Base-by-base conservation (phyloP, 2,329 filamentous ascomycete species). In the Sclerotinia trifoliorum region DNA sequence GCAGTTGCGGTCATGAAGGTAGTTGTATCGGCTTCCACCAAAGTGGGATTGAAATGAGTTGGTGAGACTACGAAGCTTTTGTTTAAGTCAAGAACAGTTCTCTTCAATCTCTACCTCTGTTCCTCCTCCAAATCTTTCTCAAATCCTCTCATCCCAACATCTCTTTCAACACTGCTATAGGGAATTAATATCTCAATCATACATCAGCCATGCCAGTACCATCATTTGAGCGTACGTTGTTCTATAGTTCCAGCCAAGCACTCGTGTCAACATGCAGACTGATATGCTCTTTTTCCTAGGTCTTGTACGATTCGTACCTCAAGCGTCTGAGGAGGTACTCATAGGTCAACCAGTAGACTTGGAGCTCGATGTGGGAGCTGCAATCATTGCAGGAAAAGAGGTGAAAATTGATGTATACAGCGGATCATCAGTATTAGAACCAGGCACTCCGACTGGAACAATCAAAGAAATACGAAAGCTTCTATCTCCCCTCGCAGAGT, bases 271-370 rank as follows among this genome's bases (percentile, higher is more conserved):
- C 7, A 58, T 21, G 44, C 8, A 32, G 1, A 48, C 62, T 70
- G 21, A 69, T 39, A 44, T 62, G 17, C 5, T 15, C n/a, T 49
- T 46, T 46, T 58, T 49, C 46, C 65, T 65, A 87, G 85, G 86
- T 76, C 82, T 88, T 68, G 84, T 88, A 72, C 85, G 86, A 65
- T 88, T 88, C 73, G 76, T 83, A 24, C 83, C 86, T 65, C 84
- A 82, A 74, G 82, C 81, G 6, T 81, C 83, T 60, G 77, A 78
- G 69, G 82, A 81, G 70, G 75, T 85, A 65, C 78, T 86, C 60
- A 83, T 88, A 72, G 86, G 86, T 46, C 82, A 88, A 73, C 86
- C 86, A 2, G 78, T 81, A 79, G 29, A 76, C 80, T 13, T 70
- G 87, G 44, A 54, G n/a, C 49, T 67, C 35, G 86, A 89, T 73